Conservation (phyloP, 768 basidiomycete genomes). For the Phanerodontia chrysosporium region DNA sequence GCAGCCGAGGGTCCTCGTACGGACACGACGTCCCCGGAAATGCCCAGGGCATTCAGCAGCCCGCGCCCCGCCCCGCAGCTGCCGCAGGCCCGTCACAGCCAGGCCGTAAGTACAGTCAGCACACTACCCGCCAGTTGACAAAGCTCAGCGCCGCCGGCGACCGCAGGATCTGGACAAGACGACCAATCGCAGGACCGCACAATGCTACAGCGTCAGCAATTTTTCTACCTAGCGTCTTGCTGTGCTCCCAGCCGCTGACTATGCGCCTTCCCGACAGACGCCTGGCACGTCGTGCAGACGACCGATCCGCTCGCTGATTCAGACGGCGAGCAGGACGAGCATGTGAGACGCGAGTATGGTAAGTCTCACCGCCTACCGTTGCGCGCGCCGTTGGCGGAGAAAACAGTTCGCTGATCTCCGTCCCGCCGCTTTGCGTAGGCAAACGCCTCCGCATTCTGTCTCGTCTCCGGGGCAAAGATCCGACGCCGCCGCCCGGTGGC, state of each 20-base stretch:
- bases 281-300: constrained; percentile 64
- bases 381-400: neutral
- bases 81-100: neutral
- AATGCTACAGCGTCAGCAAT: constrained; percentile 42
- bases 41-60: constrained; percentile 6
- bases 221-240: neutral
- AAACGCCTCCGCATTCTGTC: constrained; percentile 39
- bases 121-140: neutral
- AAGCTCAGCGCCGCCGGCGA: neutral
- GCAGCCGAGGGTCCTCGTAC: constrained; percentile 24
- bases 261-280: constrained; percentile 43
- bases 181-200: constrained; percentile 29
- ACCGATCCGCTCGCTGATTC: constrained; percentile 71
- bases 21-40: constrained; percentile 20
- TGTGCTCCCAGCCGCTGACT: neutral
- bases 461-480: constrained; percentile 46
- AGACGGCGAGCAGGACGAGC: constrained; percentile 68
- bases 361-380: constrained; percentile 23
- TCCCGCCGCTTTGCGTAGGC: constrained; percentile 24
- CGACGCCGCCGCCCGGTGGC: constrained; percentile 38
- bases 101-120: neutral
- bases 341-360: constrained; percentile 65
- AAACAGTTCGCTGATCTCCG: neutral
- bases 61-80: constrained; percentile 3
- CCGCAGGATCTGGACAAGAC: neutral